Percentiles rank a stretch among this genome's conserved stretches.
phyloP scores from a whole-genome alignment of 176 grass and related monocot species.

The Zea luxurians region DNA sequence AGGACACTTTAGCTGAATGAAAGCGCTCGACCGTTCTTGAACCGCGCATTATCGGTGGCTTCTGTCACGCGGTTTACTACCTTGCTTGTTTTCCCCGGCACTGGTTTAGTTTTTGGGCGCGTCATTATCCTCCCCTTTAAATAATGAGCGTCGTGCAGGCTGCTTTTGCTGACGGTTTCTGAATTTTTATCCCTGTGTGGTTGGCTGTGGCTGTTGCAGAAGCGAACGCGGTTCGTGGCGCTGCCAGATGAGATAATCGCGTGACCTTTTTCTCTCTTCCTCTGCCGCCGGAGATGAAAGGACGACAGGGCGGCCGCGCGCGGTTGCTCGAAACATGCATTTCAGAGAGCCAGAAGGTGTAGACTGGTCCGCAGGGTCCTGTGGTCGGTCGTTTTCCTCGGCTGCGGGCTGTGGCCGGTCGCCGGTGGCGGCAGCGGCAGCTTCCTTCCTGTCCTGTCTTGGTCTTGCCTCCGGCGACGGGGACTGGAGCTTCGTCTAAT shows the following conservation, averaged over 20 bases:
- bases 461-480: neutral
- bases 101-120: neutral
- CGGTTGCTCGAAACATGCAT: neutral
- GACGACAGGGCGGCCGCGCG: no score
- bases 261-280: slow-evolving; percentile 16
- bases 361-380: neutral
- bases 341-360: slow-evolving; percentile 13
- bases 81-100: neutral
- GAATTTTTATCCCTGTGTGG: slow-evolving; percentile 17
- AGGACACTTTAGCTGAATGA: neutral
- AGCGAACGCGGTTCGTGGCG: slow-evolving; percentile 68
- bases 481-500: neutral
- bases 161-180: slow-evolving; percentile 28
- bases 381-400: neutral
- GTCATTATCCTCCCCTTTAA: slow-evolving; percentile 25
- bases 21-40: neutral
- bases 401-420: neutral
- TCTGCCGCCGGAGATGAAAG: neutral
- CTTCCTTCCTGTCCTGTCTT: neutral
- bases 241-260: slow-evolving; percentile 78
- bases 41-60: neutral
- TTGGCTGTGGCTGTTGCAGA: slow-evolving; percentile 48
- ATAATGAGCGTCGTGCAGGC: slow-evolving; percentile 7
- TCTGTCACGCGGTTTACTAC: slow-evolving; percentile 11
- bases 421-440: neutral